Evolutionary conservation across 345 rosid species (phyloP).

Genomic region (Linum trigynum): DNA sequence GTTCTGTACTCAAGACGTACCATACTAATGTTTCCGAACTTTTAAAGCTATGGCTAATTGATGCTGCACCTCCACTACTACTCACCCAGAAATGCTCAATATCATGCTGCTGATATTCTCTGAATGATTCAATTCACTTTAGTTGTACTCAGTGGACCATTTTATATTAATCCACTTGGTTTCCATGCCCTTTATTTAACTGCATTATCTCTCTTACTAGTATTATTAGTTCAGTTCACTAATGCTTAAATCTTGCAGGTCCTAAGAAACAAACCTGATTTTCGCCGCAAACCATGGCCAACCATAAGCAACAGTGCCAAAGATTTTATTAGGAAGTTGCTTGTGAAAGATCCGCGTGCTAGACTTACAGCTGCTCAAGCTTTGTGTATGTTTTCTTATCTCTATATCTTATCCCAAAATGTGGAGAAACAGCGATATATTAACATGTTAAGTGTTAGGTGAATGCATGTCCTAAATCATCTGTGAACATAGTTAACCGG

Average conservation of each 20-base stretch:
- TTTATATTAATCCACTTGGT: neutral
- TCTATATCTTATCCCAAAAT: neutral
- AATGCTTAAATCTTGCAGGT: slow-evolving; percentile 31
- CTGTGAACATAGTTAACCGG: neutral
- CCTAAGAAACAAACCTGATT: slow-evolving; percentile 80
- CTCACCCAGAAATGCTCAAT: no score
- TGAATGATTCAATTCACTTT: no score
- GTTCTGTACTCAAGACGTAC: no score
- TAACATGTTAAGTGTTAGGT: neutral
- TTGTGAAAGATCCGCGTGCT: slow-evolving; percentile 88
- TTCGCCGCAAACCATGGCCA: slow-evolving; percentile 95
- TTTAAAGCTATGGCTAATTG: no score
- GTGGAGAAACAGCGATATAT: neutral
- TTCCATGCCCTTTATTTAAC: neutral
- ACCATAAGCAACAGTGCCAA: slow-evolving; percentile 69
- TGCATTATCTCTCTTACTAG: neutral
- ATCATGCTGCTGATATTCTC: no score
- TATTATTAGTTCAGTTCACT: neutral
- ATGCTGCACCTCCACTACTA: no score
- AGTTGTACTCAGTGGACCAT: no score
- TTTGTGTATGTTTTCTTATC: slow-evolving; percentile 51
- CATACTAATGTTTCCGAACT: no score
- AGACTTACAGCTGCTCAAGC: slow-evolving; percentile 97
- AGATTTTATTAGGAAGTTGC: slow-evolving; percentile 83
- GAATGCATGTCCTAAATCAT: no score